A percentile compares a stretch with the other conserved stretches of the same genome.
Conservation (phyloP, 176 grass and related monocot species). For the Aegilops umbellulata region DNA sequence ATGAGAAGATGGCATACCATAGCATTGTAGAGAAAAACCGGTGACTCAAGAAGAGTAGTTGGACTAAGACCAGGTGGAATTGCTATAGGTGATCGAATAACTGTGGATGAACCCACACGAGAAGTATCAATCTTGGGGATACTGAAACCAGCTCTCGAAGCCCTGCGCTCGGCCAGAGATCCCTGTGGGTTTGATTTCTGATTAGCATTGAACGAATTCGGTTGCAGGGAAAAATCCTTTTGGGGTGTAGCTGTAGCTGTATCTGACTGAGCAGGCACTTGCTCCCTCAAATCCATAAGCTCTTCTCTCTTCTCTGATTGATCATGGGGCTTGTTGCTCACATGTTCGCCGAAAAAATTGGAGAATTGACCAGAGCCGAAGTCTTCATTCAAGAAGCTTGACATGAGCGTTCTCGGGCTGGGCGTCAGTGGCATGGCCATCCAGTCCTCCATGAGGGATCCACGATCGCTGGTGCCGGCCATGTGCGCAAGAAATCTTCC, state of each 20-base stretch:
- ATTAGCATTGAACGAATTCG: constrained; percentile 35
- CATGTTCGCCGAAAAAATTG: constrained; percentile 47
- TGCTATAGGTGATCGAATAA: constrained; percentile 66
- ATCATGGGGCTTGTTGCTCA: constrained; percentile 21
- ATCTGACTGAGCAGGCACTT: constrained; percentile 34
- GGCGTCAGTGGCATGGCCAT: constrained; percentile 57
- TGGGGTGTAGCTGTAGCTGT: constrained; percentile 13
- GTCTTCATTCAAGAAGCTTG: constrained; percentile 79
- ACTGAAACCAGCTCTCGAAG: constrained; percentile 76
- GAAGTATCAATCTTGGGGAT: constrained; percentile 72
- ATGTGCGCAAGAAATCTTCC: constrained; percentile 21
- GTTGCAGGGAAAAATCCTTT: constrained; percentile 40
- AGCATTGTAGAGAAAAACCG: constrained; percentile 81
- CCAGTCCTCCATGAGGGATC: constrained; percentile 66
- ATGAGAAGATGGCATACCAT: constrained; percentile 55
- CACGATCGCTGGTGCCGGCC: constrained; percentile 41
- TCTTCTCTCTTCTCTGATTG: constrained; percentile 31
- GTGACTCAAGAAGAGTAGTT: constrained; percentile 79
- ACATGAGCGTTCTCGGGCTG: constrained; percentile 64
- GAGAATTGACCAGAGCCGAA: constrained; percentile 51
- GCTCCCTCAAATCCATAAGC: constrained; percentile 22
- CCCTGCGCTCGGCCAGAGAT: constrained; percentile 78
- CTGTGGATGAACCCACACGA: constrained; percentile 54
- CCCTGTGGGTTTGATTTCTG: constrained; percentile 54
- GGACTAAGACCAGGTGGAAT: constrained; percentile 97